A percentile compares a stretch with the other conserved stretches of the same genome.
Evolutionary conservation across 139 green algal species (phyloP).

Genomic region (Chlorella sp.): DNA sequence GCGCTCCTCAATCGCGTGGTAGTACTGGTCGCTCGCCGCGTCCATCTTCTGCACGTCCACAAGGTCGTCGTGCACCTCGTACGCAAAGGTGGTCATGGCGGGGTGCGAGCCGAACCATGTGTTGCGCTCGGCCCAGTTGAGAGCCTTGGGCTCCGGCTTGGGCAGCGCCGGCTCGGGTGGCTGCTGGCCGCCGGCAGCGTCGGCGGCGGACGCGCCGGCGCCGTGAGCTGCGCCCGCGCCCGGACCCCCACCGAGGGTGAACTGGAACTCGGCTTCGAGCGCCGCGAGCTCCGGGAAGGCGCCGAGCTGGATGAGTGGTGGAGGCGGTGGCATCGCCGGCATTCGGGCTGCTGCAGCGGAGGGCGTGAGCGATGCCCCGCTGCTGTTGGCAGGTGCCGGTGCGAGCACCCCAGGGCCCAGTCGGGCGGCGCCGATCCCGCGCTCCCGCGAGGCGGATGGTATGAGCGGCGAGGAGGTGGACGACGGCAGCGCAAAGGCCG

Average conservation of each 20-base stretch:
- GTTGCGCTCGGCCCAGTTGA: slow-evolving; percentile 48
- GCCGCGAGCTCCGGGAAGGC: slow-evolving; percentile 26
- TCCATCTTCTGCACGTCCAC: slow-evolving; percentile 12
- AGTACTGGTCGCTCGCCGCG: slow-evolving; percentile 24
- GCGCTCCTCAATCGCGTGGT: slow-evolving; percentile 16
- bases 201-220: no score
- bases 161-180: neutral
- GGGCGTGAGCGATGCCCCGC: no score
- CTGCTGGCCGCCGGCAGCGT: neutral
- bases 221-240: no score
- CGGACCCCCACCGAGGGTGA: no score
- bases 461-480: no score
- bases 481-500: no score
- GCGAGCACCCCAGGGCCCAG: no score
- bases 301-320: neutral
- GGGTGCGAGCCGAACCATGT: slow-evolving; percentile 47
- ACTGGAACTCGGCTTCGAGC: slow-evolving; percentile 46
- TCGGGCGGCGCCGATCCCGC: no score
- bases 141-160: slow-evolving; percentile 19
- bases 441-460: no score
- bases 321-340: no score
- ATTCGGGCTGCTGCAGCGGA: no score
- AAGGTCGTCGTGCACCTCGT: slow-evolving; percentile 28
- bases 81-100: slow-evolving; percentile 39
- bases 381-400: no score